Conservation (phyloP, 2,329 filamentous ascomycete species). For the Lasiodiplodia citricola region DNA sequence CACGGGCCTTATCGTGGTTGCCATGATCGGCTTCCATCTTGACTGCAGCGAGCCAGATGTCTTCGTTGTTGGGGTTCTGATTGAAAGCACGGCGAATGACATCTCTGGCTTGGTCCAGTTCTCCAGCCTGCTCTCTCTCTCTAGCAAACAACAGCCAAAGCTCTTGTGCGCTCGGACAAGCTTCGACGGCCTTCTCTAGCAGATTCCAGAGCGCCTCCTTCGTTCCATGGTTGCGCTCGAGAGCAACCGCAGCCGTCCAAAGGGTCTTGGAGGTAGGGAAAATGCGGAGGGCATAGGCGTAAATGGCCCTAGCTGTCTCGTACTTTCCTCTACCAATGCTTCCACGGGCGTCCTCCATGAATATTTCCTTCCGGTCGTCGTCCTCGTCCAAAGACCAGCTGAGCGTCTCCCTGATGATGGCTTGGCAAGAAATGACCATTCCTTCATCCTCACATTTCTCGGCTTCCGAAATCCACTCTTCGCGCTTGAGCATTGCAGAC, state of each 20-base stretch:
- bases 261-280: constrained; percentile 87
- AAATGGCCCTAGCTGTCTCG: constrained; percentile 91
- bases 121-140: constrained; percentile 89
- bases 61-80: constrained; percentile 94
- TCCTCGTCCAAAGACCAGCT: constrained; percentile 95
- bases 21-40: constrained; percentile 93
- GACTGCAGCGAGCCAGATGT: constrained; percentile 96
- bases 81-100: constrained; percentile 91
- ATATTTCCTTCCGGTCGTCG: constrained; percentile 93
- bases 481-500: constrained; percentile 94
- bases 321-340: constrained; percentile 83
- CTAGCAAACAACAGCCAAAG: constrained; percentile 96
- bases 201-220: constrained; percentile 83
- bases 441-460: constrained; percentile 95
- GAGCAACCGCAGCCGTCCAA: constrained; percentile 88
- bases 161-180: constrained; percentile 87
- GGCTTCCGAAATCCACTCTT: constrained; percentile 95
- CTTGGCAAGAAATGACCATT: constrained; percentile 81
- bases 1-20: constrained; percentile 79
- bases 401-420: constrained; percentile 90
- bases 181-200: constrained; percentile 90
- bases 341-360: constrained; percentile 89
- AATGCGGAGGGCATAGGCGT: constrained; percentile 85
- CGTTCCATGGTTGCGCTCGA: constrained; percentile 87
- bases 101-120: constrained; percentile 82